Evolutionary conservation across 345 rosid genomes (phyloP).

Genomic region (Kandelia obovata): DNA sequence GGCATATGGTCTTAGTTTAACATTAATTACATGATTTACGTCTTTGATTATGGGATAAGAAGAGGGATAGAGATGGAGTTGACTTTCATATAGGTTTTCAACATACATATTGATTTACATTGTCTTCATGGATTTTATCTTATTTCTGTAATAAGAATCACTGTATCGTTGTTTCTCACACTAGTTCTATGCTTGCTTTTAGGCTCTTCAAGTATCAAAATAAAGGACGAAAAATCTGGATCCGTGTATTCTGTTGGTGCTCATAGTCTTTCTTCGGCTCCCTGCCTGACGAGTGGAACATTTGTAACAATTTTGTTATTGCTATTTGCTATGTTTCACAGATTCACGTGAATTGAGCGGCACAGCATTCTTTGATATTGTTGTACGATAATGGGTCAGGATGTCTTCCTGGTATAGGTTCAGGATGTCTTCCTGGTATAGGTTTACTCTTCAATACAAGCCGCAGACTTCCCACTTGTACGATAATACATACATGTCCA

Average conservation of each 20-base stretch:
- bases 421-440: conserved; percentile 12
- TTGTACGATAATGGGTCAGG: conserved; percentile 26
- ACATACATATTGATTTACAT: not conserved
- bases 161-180: not conserved
- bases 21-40: not conserved
- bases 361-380: conserved; percentile 28
- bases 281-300: conserved; percentile 14
- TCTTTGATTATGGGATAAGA: not conserved
- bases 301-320: conserved; percentile 29
- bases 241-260: conserved; percentile 43
- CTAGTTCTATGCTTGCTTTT: conserved; percentile 11
- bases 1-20: not conserved
- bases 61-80: no score
- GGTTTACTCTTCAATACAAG: conserved; percentile 11
- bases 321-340: conserved; percentile 36
- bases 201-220: conserved; percentile 79
- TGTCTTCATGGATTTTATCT: not conserved
- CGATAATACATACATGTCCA: not conserved
- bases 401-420: conserved; percentile 12
- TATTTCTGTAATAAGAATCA: not conserved
- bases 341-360: conserved; percentile 23
- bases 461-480: not conserved
- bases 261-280: conserved; percentile 42
- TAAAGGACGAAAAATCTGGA: conserved; percentile 52
- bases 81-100: not conserved